A percentile compares a stretch with the other conserved stretches of the same genome.
Conservation (phyloP, 2,329 filamentous ascomycete genomes). For the Hypoxylon sp. region DNA sequence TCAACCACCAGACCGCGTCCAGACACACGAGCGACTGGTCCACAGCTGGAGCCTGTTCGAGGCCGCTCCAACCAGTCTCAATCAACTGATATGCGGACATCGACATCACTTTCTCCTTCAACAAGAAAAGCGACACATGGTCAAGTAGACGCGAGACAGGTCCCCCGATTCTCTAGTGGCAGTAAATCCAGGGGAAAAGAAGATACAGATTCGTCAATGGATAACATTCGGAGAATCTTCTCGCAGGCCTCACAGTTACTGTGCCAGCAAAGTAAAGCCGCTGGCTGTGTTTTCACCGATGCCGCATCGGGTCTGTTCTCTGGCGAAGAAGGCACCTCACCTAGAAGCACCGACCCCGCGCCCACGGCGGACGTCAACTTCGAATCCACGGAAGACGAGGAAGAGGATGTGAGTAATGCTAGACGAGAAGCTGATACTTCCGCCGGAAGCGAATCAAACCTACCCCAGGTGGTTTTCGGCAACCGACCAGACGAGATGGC, state of each 20-base stretch:
- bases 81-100: background rate
- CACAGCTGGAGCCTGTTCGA: constrained; percentile 21
- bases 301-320: constrained; percentile 29
- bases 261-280: constrained; percentile 32
- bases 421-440: background rate
- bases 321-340: constrained; percentile 14
- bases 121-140: background rate
- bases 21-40: constrained; percentile 24
- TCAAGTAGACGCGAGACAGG: background rate
- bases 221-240: constrained; percentile 33
- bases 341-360: constrained; percentile 5
- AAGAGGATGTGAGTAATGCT: background rate
- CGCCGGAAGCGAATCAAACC: background rate
- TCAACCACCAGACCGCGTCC: background rate
- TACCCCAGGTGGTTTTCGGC: constrained; percentile 5
- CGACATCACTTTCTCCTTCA: background rate
- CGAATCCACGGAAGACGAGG: constrained; percentile 30
- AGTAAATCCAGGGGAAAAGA: constrained; percentile 11
- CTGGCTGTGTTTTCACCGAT: constrained; percentile 33
- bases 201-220: constrained; percentile 15
- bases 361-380: constrained; percentile 15
- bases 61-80: constrained; percentile 7
- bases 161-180: constrained; percentile 22
- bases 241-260: constrained; percentile 34
- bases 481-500: constrained; percentile 27